These are phyloP conservation scores for Capsaspora owczarzaki DNA, from an alignment of 78 protist genomes.

Conservation along the genomic window DNA sequence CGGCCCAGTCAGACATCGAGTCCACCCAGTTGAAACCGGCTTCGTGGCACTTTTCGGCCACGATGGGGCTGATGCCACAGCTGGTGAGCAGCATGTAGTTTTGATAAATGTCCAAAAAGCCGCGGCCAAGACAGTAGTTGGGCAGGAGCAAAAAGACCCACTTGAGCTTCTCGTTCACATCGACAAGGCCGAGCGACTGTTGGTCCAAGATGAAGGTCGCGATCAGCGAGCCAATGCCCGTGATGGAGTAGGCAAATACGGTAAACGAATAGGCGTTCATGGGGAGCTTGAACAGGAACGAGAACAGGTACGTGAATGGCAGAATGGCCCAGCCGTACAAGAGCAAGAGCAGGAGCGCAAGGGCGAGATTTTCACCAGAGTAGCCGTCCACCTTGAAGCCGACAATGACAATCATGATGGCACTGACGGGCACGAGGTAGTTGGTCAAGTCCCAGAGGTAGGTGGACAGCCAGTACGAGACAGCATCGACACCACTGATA, in stretches of 20 bases:
- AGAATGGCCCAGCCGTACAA: conserved; percentile 10
- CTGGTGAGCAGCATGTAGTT: neutral
- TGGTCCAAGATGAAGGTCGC: conserved; percentile 2
- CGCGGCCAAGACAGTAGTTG: neutral
- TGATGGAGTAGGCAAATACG: neutral
- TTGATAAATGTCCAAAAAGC: neutral
- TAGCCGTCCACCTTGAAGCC: neutral
- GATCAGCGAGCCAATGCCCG: neutral
- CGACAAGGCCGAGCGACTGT: neutral
- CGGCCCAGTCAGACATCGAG: no score
- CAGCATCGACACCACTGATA: conserved; percentile 27
- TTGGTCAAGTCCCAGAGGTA: conserved; percentile 32
- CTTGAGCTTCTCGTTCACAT: neutral
- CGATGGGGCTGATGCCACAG: neutral
- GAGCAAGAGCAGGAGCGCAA: neutral
- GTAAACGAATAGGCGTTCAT: neutral
- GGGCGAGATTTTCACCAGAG: neutral
- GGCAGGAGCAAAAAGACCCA: conserved; percentile 10
- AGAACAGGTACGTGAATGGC: conserved; percentile 20
- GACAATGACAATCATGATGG: neutral
- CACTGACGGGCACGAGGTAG: neutral
- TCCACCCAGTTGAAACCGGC: no score
- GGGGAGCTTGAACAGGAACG: conserved; percentile 9
- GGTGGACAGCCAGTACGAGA: conserved; percentile 20
- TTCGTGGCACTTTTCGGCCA: no score